Evolutionary conservation across 805 yeast species (phyloP).

Genomic region (Cyberlindnera misumaiensis): DNA sequence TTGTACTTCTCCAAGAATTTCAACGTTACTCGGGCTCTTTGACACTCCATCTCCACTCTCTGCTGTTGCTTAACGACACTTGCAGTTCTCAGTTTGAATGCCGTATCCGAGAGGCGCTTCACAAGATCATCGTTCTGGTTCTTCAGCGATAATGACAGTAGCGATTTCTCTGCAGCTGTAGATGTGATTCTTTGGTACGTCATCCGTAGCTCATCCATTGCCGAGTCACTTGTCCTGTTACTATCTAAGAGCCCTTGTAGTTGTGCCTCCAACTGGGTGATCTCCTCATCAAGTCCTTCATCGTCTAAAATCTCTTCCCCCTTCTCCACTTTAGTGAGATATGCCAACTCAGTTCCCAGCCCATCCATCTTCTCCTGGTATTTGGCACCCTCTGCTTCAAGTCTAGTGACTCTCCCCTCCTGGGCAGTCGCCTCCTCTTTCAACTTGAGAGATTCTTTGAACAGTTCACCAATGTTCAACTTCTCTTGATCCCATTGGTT

Average conservation of each 20-base stretch:
- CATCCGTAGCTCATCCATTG: neutral
- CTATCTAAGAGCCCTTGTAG: neutral
- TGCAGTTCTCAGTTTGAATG: slow-evolving; percentile 21
- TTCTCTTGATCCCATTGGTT: slow-evolving; percentile 32
- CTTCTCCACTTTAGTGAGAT: slow-evolving; percentile 1
- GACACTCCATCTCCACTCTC: neutral
- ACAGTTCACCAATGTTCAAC: slow-evolving; percentile 33
- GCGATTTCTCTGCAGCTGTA: slow-evolving; percentile 39
- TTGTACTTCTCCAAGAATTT: slow-evolving; percentile 15
- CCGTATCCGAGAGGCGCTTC: slow-evolving; percentile 29
- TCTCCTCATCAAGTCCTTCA: slow-evolving; percentile 27
- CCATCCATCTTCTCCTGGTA: slow-evolving; percentile 6
- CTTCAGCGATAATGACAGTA: slow-evolving; percentile 20
- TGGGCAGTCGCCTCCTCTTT: slow-evolving; percentile 15
- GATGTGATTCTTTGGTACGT: slow-evolving; percentile 41
- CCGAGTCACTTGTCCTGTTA: neutral
- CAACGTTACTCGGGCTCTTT: slow-evolving; percentile 1
- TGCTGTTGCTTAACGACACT: slow-evolving; percentile 1
- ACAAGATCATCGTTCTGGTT: slow-evolving; percentile 21
- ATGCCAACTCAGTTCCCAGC: slow-evolving; percentile 2
- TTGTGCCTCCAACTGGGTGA: slow-evolving; percentile 11
- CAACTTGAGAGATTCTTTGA: slow-evolving; percentile 24
- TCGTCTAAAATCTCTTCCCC: slow-evolving; percentile 24
- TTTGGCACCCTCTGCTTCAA: slow-evolving; percentile 17
- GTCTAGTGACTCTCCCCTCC: slow-evolving; percentile 16